Conservation (phyloP, 1,284 basidiomycete genomes). For the Apiotrichum sp. region DNA sequence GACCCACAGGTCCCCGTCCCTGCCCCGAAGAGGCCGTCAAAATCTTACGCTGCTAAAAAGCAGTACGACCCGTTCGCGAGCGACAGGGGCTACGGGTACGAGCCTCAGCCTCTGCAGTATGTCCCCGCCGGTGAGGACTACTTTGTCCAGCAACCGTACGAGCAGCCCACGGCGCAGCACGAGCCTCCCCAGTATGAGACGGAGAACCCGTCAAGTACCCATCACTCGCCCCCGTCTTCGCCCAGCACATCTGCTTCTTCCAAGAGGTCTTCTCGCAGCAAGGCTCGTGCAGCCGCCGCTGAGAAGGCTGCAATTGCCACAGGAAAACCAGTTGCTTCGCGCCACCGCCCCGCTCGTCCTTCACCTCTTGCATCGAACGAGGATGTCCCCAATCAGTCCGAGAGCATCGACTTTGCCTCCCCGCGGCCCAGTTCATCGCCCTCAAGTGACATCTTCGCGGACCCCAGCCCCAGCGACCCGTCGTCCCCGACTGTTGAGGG, state of each 20-base stretch:
- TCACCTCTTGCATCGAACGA: conserved; percentile 32
- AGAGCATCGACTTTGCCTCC: conserved; percentile 3
- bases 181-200: not conserved
- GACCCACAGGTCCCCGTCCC: conserved; percentile 7
- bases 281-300: conserved; percentile 24
- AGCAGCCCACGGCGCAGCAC: not conserved
- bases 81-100: conserved; percentile 23
- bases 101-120: conserved; percentile 10
- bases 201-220: not conserved
- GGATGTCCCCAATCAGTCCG: not conserved
- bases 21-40: not conserved
- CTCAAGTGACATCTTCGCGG: not conserved
- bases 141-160: conserved; percentile 13
- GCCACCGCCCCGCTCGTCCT: conserved; percentile 41
- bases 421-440: not conserved
- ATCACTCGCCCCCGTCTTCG: not conserved
- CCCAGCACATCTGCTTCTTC: conserved; percentile 1
- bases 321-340: conserved; percentile 23
- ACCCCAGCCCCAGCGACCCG: not conserved
- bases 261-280: not conserved
- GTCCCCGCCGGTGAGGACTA: conserved; percentile 4
- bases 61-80: conserved; percentile 13
- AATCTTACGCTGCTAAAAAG: not conserved
- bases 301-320: conserved; percentile 35
- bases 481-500: not conserved